Percentiles rank a stretch among this genome's conserved stretches.
These are phyloP conservation scores for Citrus australasica DNA, from an alignment of 345 rosid genomes.

Conservation along the genomic window DNA sequence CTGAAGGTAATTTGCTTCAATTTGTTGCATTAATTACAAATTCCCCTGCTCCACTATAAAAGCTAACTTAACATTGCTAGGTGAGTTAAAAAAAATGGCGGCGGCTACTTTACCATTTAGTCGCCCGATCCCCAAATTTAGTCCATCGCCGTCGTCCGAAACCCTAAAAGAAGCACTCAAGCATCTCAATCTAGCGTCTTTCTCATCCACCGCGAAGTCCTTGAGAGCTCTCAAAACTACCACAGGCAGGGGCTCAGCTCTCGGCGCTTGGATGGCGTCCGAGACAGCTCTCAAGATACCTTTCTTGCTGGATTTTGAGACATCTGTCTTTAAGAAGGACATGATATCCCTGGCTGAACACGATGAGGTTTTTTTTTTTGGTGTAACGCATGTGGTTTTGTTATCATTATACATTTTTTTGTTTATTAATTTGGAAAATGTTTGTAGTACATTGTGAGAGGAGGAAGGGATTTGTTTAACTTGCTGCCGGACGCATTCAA, in stretches of 20 bases:
- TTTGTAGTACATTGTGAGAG: conserved; percentile 86
- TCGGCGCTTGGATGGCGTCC: conserved; percentile 46
- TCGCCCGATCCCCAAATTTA: conserved; percentile 28
- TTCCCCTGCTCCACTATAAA: no score
- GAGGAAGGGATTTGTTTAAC: conserved; percentile 87
- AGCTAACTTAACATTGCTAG: no score
- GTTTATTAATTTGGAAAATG: background rate
- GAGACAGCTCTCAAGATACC: conserved; percentile 36
- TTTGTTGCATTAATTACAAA: no score
- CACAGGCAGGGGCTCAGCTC: conserved; percentile 32
- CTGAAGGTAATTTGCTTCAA: no score
- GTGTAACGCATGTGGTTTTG: background rate
- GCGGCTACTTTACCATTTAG: conserved; percentile 43
- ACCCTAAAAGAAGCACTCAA: conserved; percentile 16
- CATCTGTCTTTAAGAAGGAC: conserved; percentile 80
- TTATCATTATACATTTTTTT: background rate
- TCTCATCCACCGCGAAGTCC: conserved; percentile 38
- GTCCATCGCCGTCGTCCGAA: conserved; percentile 22
- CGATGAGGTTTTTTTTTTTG: conserved; percentile 49
- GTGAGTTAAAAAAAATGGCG: conserved; percentile 18
- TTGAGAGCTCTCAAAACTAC: conserved; percentile 30
- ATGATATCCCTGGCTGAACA: conserved; percentile 71
- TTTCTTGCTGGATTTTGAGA: conserved; percentile 54
- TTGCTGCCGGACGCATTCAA: conserved; percentile 78
- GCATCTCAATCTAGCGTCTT: conserved; percentile 29